Percentiles rank a stretch among this genome's conserved stretches.
Evolutionary conservation across 2,329 filamentous ascomycete genomes (phyloP).

Genomic region (Lasiodiplodia hormozganensis): DNA sequence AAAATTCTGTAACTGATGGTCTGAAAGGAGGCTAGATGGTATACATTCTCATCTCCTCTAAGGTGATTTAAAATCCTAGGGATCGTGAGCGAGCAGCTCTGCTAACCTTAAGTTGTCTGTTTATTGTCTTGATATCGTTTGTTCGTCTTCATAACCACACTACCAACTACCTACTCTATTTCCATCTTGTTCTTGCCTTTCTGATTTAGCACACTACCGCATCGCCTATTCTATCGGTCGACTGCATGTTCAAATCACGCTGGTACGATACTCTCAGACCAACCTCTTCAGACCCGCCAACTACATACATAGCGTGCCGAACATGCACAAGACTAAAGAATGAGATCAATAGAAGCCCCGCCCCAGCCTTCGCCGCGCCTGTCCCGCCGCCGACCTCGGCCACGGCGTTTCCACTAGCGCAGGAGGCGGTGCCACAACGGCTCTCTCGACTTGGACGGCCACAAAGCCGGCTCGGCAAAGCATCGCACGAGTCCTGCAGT

Average conservation of each 20-base stretch:
- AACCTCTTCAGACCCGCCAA: too few species aligned
- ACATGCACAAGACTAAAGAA: too few species aligned
- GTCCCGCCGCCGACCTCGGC: neutral
- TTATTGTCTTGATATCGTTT: neutral
- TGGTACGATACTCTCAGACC: too few species aligned
- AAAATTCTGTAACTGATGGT: neutral
- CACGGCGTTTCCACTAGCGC: neutral
- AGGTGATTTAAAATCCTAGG: neutral
- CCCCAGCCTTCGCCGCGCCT: neutral
- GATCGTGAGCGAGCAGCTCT: neutral
- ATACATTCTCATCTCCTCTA: neutral
- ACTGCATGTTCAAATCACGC: too few species aligned
- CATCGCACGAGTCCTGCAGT: neutral
- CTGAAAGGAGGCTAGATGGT: neutral
- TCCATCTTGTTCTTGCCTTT: too few species aligned
- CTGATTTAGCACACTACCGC: too few species aligned
- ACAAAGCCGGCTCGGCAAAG: neutral
- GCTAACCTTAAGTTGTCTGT: neutral
- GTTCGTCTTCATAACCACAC: neutral
- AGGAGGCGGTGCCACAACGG: constrained; percentile 19
- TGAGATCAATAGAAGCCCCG: too few species aligned
- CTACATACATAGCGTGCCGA: too few species aligned
- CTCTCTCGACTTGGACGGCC: neutral
- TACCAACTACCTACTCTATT: too few species aligned
- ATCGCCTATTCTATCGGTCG: too few species aligned